Evolutionary conservation across 2,329 filamentous ascomycete species (phyloP).

Genomic region (Aspergillus caelatus): DNA sequence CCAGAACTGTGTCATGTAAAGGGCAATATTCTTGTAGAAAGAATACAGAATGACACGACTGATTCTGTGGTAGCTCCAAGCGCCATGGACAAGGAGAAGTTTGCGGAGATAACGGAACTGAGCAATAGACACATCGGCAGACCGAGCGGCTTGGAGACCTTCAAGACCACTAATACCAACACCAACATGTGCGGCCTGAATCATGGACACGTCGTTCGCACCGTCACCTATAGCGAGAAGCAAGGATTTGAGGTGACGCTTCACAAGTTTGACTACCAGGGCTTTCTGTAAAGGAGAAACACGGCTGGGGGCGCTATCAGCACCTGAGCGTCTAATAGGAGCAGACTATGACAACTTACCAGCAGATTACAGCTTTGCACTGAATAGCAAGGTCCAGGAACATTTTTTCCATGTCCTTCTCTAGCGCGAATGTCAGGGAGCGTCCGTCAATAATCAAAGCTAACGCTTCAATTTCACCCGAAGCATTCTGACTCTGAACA

Average conservation of each 20-base stretch:
- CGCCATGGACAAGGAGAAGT: conserved; percentile 88
- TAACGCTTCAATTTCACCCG: conserved; percentile 70
- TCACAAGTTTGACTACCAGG: conserved; percentile 95
- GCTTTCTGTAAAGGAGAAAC: conserved; percentile 97
- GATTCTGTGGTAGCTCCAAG: conserved; percentile 97
- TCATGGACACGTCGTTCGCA: conserved; percentile 99
- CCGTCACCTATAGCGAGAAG: conserved; percentile 95
- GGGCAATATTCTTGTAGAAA: conserved; percentile 98
- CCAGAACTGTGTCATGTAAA: conserved; percentile 99
- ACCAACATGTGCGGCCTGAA: conserved; percentile 96
- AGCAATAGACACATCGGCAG: conserved; percentile 91
- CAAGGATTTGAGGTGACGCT: conserved; percentile 88
- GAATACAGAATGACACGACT: conserved; percentile 97
- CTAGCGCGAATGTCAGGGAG: conserved; percentile 87
- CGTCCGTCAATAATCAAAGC: conserved; percentile 96
- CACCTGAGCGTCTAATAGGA: not conserved
- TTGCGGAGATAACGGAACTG: conserved; percentile 96
- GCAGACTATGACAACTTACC: conserved; percentile 44
- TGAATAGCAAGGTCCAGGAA: conserved; percentile 91
- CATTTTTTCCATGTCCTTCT: conserved; percentile 88
- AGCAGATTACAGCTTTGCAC: conserved; percentile 99
- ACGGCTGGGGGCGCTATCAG: conserved; percentile 59
- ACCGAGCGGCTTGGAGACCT: conserved; percentile 93
- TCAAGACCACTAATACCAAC: conserved; percentile 97
- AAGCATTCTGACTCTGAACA: conserved; percentile 76